Base-by-base conservation (phyloP, 805 yeast species). In the Lipomyces orientalis region DNA sequence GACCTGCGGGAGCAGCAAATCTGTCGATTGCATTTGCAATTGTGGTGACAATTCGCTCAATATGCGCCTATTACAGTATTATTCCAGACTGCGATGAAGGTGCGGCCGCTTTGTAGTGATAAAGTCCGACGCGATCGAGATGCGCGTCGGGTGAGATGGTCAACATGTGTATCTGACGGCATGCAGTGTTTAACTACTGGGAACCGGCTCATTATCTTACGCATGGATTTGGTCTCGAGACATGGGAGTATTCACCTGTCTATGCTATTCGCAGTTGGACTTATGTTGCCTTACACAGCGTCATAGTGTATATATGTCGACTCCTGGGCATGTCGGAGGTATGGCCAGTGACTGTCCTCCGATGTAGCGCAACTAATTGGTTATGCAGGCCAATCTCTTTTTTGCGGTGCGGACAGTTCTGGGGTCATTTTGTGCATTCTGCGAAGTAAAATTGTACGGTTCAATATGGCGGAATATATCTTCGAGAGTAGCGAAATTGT, bases 211-310 rank as follows among this genome's bases (percentile, higher is more conserved):
- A 94, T 76, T 82, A 89, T 61, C 72, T 93, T 46, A 78, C 89
- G 0, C 84, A 97, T 71, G 90, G 89, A 1, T 91, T 92, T 77
- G 98, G 98, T 1, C 90, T 93, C 73, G 93, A 93, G 77, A 93
- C 98, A 0, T 93, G 98, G 98, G 98, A 93, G 76, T 94, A 93
- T 77, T 91, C 97, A 0, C 97, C 98, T 0, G 90, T 84, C 63
- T 91, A 86, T 74, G 91, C 97, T 19, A 91, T 93, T 64, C 80
- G 98, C 71, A 91, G 97, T 1, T 94, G 95, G 87, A 84, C 90
- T 1, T 93, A 90, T 73, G 79, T 93, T 34, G 68, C 87, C 6
- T 90, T 77, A 7, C 82, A 81, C 63, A 81, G 79, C 1, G 43
- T 67, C 16, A 68, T 75, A 4, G 68, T 79, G 29, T 66, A 68